Base-by-base conservation (phyloP, 345 rosid genomes). In the Lepidium aucheri region DNA sequence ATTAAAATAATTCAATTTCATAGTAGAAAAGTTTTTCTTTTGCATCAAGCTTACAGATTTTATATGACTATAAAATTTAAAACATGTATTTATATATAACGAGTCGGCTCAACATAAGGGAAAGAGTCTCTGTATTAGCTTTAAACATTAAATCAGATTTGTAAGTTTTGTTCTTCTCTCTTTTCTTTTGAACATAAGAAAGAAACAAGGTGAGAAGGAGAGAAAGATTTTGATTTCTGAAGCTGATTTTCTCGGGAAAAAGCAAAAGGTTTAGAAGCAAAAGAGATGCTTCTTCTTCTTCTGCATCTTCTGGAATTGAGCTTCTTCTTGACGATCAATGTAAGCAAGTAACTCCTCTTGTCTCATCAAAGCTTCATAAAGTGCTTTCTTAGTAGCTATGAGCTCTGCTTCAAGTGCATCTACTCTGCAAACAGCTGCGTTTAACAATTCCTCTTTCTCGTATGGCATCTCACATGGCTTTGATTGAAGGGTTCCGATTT, bases 361-460 rank as follows among this genome's bases (percentile, higher is more conserved):
- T 77, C 82, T 85, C 90, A 94, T 90, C 61, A 83, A 74, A 62
- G 99, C 96, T 62, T 94, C 96, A 51, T 88, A 81, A 16, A 94
- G 84, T 17, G 97, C 97, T 88, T 94, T 88, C 69, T 94, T 94
- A 14, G 99, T 88, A 55, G 99, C 84, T 76, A 94, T 90, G 33
- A 94, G 87, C 80, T 94, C 99, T 20, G 99, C 99, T 82, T 94
- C 99, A 16, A 94, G 78, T 13, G 95, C 99, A 65, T 94, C 99
- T 58, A 94, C 99, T 14, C 99, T 94, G 72, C 96, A 95, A 10
- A 95, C 97, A 4, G 99, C 99, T 49, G 98, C 99, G 81, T 87
- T 87, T 52, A 95, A 78, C 70, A 95, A 73, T 70, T 95, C 99
- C 80, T 80, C 99, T 82, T 95, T 95, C 82, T 91, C 98, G 10